Percentiles rank a stretch among this genome's conserved stretches.
Conservation (phyloP, 345 rosid genomes). For the Aquilaria malaccensis region DNA sequence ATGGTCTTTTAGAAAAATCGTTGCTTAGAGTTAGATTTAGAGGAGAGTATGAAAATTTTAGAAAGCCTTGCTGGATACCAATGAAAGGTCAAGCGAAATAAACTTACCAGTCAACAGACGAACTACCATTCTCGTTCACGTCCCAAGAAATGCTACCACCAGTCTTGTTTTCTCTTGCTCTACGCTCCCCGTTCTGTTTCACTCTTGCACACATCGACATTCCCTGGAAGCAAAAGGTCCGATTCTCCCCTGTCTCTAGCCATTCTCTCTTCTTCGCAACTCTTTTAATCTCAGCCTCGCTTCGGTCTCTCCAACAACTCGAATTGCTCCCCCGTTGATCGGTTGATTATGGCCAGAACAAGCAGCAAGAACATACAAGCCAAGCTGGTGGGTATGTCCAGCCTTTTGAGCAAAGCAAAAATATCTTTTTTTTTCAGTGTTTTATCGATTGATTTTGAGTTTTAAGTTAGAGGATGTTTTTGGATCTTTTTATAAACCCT, state of each 20-base stretch:
- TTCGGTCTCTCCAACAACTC: slow-evolving; percentile 12
- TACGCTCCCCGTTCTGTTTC: neutral
- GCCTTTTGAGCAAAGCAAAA: slow-evolving; percentile 11
- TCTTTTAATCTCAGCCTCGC: neutral
- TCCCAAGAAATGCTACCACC: neutral
- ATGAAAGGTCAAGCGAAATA: neutral
- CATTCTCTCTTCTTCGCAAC: slow-evolving; percentile 5
- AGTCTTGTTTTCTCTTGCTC: neutral
- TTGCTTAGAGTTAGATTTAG: no score
- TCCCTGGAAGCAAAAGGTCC: slow-evolving; percentile 4
- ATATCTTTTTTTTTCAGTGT: neutral
- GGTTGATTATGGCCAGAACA: slow-evolving; percentile 35
- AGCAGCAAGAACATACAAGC: slow-evolving; percentile 72
- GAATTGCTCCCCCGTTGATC: neutral
- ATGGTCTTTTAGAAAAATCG: no score
- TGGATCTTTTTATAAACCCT: no score
- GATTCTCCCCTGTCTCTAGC: slow-evolving; percentile 8
- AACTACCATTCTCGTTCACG: slow-evolving; percentile 18
- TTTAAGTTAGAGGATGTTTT: no score
- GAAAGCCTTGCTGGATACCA: no score
- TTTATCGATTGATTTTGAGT: neutral
- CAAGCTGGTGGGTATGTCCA: slow-evolving; percentile 84
- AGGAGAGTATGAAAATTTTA: no score
- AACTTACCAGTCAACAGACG: slow-evolving; percentile 29
- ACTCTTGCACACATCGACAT: neutral